Percentiles rank a stretch among this genome's conserved stretches.
phyloP scores from a whole-genome alignment of 2,329 filamentous ascomycete genomes.

The Ceratocystis colombiana region DNA sequence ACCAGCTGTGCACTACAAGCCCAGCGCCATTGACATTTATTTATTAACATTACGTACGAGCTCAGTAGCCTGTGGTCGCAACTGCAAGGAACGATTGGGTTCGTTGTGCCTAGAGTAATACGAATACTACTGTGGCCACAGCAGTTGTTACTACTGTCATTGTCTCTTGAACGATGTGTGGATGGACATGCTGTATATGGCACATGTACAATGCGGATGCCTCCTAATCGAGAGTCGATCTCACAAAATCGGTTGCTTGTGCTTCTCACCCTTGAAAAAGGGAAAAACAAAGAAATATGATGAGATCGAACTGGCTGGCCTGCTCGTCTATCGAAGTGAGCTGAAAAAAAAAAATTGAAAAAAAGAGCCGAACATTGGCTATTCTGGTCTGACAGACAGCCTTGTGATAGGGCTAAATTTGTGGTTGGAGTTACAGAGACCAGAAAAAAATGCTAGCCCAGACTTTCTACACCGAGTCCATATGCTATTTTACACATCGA shows the following conservation, averaged over 20 bases:
- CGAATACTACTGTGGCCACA: not conserved
- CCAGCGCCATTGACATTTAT: not conserved
- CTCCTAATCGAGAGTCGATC: not conserved
- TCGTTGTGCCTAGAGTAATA: not conserved
- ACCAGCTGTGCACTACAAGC: not conserved
- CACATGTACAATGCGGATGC: not conserved
- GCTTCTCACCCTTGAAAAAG: not conserved
- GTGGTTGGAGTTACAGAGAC: not conserved
- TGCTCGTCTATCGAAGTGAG: not conserved
- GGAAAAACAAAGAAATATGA: not conserved
- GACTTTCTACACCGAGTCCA: not conserved
- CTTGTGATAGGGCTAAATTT: slow-evolving; percentile 4
- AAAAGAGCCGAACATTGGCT: not conserved
- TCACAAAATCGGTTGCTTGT: not conserved
- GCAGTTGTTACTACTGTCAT: not conserved
- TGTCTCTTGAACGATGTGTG: not conserved
- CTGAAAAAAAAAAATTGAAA: not conserved
- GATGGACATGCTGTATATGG: slow-evolving; percentile 2
- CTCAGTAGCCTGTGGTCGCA: not conserved
- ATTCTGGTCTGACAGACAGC: not conserved
- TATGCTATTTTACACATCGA: not conserved
- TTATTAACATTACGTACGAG: not conserved
- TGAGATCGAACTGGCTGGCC: not conserved
- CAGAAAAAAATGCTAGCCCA: not conserved
- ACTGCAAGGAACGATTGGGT: slow-evolving; percentile 6